Evolutionary conservation across 192 early-diverging fungal genomes (phyloP).

Genomic region (Backusella australiensis): DNA sequence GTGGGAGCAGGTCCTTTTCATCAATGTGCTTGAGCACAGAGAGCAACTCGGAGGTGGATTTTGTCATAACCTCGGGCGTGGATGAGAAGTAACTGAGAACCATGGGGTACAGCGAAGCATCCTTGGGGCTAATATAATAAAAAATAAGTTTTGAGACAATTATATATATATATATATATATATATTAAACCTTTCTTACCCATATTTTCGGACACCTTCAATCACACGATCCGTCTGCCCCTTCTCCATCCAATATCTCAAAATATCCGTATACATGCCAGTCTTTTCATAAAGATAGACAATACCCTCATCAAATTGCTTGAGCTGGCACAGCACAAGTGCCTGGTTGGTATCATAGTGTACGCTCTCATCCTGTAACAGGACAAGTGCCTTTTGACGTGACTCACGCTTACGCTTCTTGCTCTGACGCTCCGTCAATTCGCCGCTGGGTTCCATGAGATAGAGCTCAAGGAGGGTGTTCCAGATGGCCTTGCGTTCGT

Average conservation of each 20-base stretch:
- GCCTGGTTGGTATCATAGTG: slow-evolving; percentile 91
- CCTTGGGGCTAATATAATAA: slow-evolving; percentile 43
- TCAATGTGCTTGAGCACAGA: slow-evolving; percentile 86
- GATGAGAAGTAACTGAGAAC: slow-evolving; percentile 73
- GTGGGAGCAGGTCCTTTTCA: slow-evolving; percentile 78
- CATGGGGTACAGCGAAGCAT: slow-evolving; percentile 67
- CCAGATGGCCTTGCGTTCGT: slow-evolving; percentile 79
- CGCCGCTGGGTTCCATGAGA: slow-evolving; percentile 36
- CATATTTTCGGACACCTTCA: slow-evolving; percentile 58
- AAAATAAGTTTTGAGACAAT: no score
- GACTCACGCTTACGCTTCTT: slow-evolving; percentile 23
- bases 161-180: neutral
- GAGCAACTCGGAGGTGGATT: slow-evolving; percentile 56
- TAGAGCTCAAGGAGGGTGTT: slow-evolving; percentile 93
- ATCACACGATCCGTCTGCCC: slow-evolving; percentile 66
- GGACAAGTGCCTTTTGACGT: slow-evolving; percentile 60
- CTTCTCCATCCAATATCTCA: slow-evolving; percentile 71
- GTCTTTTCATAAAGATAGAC: slow-evolving; percentile 88
- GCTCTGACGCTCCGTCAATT: neutral
- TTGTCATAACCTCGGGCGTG: slow-evolving; percentile 55
- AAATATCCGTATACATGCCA: slow-evolving; percentile 69
- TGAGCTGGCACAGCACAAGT: slow-evolving; percentile 84
- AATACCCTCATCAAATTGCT: slow-evolving; percentile 81
- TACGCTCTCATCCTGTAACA: slow-evolving; percentile 69
- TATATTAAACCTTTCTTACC: slow-evolving; percentile 32